Base-by-base conservation (phyloP, 768 basidiomycete species). In the Naganishia randhawae region DNA sequence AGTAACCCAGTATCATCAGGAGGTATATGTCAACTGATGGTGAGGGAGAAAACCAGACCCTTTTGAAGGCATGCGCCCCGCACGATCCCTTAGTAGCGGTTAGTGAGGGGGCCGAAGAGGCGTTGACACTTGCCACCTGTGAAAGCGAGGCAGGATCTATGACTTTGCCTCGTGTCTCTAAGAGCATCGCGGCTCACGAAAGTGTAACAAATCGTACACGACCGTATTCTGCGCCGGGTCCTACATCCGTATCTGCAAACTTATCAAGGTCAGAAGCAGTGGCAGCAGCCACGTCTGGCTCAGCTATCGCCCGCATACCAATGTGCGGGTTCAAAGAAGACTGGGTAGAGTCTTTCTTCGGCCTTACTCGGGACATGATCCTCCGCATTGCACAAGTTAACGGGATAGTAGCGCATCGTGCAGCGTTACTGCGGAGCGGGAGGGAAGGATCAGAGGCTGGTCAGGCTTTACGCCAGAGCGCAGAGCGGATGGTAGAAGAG, bases 281-380 rank as follows among this genome's bases (percentile, higher is more conserved):
- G 17, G 22, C 22, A 22, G 19, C 35, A 6, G 22, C 10, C 32
- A 25, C 6, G 13, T 39, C 57, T n/a, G 37, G 9, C 1, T 6
- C 39, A 14, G 3, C 22, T 1, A 29, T 4, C 3, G 39, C 37
- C 4, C 11, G 10, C 3, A 10, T 11, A 25, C 19, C 13, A 53
- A 6, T 35, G 17, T 14, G 29, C 14, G 37, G 25, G 2, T 16
- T n/a, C 17, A 55, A 22, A 25, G 22, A 54, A 16, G 69, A 70
- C 27, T 70, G 69, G 69, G 65, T 70, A 4, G 69, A 70, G 33
- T 32, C 53, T 6, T 70, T 70, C 50, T 57, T 70, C 42, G 69
- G 69, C 27, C 11, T 53, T 1, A 62, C 69, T 2, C 65, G 69
- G 10, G 29, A 50, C 4, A 55, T 66, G 51, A 66, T 70, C 54